Conservation (phyloP, 768 basidiomycete species). For the Hericium alpestre region DNA sequence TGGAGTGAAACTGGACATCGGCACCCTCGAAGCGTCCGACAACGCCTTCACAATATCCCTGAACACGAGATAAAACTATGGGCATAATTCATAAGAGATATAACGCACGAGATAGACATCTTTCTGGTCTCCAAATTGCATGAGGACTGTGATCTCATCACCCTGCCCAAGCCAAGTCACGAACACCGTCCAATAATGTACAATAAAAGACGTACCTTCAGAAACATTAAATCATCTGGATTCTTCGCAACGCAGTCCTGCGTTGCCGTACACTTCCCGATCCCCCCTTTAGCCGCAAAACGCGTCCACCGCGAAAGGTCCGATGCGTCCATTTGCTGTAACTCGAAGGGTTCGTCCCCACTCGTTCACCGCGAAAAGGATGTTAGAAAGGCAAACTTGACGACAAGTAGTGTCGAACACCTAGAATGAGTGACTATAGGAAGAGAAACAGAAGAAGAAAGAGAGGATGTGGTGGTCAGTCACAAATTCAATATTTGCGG, state of each 20-base stretch:
- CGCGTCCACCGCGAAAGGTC: slow-evolving; percentile 75
- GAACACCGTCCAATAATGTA: neutral
- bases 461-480: neutral
- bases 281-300: slow-evolving; percentile 78
- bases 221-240: slow-evolving; percentile 75
- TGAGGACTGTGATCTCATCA: slow-evolving; percentile 69
- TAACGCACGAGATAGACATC: slow-evolving; percentile 52
- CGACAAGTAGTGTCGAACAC: too few species aligned
- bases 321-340: slow-evolving; percentile 45
- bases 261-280: slow-evolving; percentile 66
- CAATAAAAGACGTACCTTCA: slow-evolving; percentile 42
- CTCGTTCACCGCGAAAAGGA: too few species aligned
- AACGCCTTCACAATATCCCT: slow-evolving; percentile 86
- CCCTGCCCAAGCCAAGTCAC: slow-evolving; percentile 31
- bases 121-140: slow-evolving; percentile 49
- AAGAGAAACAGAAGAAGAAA: neutral
- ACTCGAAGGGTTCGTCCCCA: too few species aligned
- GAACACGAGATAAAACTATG: neutral
- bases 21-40: slow-evolving; percentile 61
- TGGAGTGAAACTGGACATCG: slow-evolving; percentile 60
- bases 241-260: slow-evolving; percentile 69
- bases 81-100: neutral
- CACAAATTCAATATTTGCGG: too few species aligned
- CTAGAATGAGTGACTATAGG: neutral
- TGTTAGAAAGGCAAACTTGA: too few species aligned